phyloP scores from a whole-genome alignment of 257 asterid genomes.

The Solanum sitiens region DNA sequence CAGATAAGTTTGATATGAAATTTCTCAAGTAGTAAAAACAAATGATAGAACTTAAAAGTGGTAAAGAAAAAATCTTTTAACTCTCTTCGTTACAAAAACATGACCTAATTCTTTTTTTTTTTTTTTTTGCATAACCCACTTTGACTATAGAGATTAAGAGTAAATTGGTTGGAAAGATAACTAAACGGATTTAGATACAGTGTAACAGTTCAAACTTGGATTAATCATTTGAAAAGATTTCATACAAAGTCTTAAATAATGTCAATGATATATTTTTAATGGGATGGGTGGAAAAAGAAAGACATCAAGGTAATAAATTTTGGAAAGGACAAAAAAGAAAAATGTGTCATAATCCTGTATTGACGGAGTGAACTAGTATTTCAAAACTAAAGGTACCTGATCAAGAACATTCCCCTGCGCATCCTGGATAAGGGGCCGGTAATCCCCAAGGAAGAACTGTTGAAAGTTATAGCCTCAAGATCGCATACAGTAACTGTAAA shows the following conservation, averaged over 20 bases:
- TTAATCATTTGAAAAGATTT: background rate
- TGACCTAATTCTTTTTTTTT: background rate
- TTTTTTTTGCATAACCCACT: background rate
- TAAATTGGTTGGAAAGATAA: background rate
- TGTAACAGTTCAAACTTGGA: background rate
- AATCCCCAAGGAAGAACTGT: slow-evolving; percentile 99
- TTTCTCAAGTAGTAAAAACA: background rate
- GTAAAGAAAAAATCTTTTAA: background rate
- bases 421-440: slow-evolving; percentile 85
- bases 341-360: background rate
- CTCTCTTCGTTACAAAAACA: background rate
- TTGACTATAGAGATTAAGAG: background rate
- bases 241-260: background rate
- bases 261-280: background rate
- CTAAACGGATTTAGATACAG: background rate
- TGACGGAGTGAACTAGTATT: background rate
- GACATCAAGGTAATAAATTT: background rate
- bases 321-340: background rate
- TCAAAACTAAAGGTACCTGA: slow-evolving; percentile 44
- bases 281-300: background rate
- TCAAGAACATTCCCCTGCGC: slow-evolving; percentile 75
- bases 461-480: slow-evolving; percentile 22
- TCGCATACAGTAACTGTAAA: background rate
- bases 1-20: background rate
- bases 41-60: background rate